Evolutionary conservation across 2,329 filamentous ascomycete genomes (phyloP).

Genomic region (Aspergillus candidus): DNA sequence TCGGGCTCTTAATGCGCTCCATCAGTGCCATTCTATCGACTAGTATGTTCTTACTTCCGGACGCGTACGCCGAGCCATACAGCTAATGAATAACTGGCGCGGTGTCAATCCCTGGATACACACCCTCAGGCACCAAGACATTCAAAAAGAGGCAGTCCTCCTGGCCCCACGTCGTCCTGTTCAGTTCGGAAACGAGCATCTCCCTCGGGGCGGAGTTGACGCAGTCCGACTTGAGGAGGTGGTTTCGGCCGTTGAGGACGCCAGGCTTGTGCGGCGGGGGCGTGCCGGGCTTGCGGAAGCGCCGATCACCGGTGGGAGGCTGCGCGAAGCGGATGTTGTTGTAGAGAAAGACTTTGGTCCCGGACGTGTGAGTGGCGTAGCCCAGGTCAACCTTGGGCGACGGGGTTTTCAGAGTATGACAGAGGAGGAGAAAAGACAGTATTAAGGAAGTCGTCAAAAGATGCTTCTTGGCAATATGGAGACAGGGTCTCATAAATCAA

Average conservation of each 20-base stretch:
- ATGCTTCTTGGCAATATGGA: too few relatives aligned
- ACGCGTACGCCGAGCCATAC: neutral
- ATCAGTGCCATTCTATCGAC: neutral
- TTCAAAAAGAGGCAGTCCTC: slow-evolving; percentile 1
- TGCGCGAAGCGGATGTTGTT: slow-evolving; percentile 3
- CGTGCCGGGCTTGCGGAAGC: slow-evolving; percentile 1
- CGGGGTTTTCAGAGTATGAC: too few relatives aligned
- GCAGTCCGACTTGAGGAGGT: neutral
- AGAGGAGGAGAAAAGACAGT: too few relatives aligned
- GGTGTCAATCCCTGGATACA: neutral
- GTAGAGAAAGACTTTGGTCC: neutral
- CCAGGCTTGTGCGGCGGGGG: neutral
- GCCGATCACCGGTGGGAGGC: neutral
- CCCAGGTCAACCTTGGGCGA: neutral
- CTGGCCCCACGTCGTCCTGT: slow-evolving; percentile 1
- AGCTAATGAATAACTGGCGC: slow-evolving; percentile 1
- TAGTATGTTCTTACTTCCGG: slow-evolving; percentile 1
- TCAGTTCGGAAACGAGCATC: neutral
- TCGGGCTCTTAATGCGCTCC: neutral
- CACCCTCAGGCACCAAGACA: slow-evolving; percentile 1
- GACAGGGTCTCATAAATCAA: too few relatives aligned
- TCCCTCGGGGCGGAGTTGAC: too few relatives aligned
- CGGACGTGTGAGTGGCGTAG: neutral
- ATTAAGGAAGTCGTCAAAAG: too few relatives aligned
- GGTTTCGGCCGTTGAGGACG: neutral